Evolutionary conservation across 805 yeast species (phyloP).

Genomic region (Cyberlindnera mrakii): DNA sequence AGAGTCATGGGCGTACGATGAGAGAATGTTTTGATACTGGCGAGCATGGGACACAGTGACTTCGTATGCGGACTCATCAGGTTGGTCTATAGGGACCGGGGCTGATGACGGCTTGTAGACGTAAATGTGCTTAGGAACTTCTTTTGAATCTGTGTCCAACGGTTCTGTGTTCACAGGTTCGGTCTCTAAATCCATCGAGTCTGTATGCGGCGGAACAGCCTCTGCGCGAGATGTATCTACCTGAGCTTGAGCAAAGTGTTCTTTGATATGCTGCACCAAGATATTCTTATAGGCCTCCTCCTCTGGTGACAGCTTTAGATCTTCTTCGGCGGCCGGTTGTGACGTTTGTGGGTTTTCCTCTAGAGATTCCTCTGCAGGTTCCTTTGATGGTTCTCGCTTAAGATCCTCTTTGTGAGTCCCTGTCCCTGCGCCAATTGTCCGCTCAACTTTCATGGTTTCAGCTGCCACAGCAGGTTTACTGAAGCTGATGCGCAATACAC

Average conservation of each 20-base stretch:
- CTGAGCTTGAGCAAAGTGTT: not conserved
- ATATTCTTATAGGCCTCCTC: slow-evolving; percentile 2
- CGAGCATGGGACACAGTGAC: slow-evolving; percentile 48
- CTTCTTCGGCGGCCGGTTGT: not conserved
- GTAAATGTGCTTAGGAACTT: slow-evolving; percentile 19
- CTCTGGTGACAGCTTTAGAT: not conserved
- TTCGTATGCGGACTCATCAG: slow-evolving; percentile 36
- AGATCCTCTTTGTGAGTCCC: not conserved
- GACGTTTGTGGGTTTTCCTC: not conserved
- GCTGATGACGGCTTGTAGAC: slow-evolving; percentile 16
- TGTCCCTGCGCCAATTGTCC: not conserved
- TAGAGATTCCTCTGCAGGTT: not conserved
- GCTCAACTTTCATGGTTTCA: not conserved
- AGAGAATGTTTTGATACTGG: slow-evolving; percentile 44
- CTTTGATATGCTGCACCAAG: slow-evolving; percentile 1
- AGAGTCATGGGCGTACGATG: slow-evolving; percentile 35
- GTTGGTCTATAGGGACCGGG: slow-evolving; percentile 14
- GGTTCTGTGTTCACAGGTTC: not conserved
- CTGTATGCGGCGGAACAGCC: not conserved
- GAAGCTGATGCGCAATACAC: slow-evolving; percentile 20
- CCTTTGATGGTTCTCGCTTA: not conserved
- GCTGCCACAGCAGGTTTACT: slow-evolving; percentile 1
- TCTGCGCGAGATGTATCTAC: not conserved
- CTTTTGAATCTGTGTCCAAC: slow-evolving; percentile 3
- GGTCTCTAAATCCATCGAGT: not conserved